Base-by-base conservation (phyloP, 1,284 basidiomycete species). In the Ceratobasidium sp. region DNA sequence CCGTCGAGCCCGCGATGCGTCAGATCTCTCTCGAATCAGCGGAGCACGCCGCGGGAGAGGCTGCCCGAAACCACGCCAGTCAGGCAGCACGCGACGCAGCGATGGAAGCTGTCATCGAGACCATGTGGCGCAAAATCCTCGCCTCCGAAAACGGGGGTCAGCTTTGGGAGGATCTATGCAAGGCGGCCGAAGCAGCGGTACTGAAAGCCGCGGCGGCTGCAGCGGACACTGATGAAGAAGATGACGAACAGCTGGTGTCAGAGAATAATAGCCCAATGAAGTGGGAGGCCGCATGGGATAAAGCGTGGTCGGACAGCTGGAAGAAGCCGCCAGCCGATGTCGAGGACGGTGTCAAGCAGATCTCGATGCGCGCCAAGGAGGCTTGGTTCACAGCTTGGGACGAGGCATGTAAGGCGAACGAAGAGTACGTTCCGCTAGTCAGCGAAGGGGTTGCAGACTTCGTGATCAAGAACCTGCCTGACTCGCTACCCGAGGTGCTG, bases 31-130 rank as follows among this genome's bases (percentile, higher is more conserved):
- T 67, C 1, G 53, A 55, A 1, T 44, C 63, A 0, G 63, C 64
- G 12, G 6, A 67, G 28, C 13, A 23, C 13, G 63, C 63, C 20
- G 73, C 73, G 28, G 1, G 0, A 3, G 18, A 56, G 9, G 64
- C 63, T 15, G 64, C 73, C 4, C 51, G 39, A 6, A 60, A 44
- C 33, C 73, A 77, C 40, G 73, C 73, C 7, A 44, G 42, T 3
- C 63, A 58, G 15, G 73, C 64, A 13, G 73, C 73, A 13, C 53
- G 64, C 4, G 73, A 77, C 23, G 53, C 73, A 1, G 61, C 73
- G n/a, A 77, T 77, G 73, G 73, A 77, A n/a, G 64, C 63, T 13
- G 53, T 67, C 5, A 68, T 77, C 39, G 63, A 77, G 40, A 42
- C 49, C 2, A 77, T 77, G 73, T 77, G 73, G 73, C 51, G 51